phyloP scores from a whole-genome alignment of 495 filamentous ascomycete species.

The Neurospora pannonica region DNA sequence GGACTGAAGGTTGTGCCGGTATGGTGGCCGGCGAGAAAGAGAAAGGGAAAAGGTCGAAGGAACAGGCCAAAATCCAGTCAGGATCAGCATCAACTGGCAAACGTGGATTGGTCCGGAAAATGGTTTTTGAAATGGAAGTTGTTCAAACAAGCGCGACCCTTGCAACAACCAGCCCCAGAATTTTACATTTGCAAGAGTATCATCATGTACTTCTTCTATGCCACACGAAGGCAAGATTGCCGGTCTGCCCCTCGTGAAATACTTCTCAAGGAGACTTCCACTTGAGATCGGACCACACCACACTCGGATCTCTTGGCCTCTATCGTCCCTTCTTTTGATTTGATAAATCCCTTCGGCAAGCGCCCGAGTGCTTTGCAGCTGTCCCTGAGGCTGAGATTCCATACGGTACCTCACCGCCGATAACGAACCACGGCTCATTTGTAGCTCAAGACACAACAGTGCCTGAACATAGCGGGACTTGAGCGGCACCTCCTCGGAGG shows the following conservation, averaged over 20 bases:
- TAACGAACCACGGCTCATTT: not conserved
- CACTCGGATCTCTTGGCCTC: not conserved
- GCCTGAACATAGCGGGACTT: not conserved
- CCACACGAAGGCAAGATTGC: not conserved
- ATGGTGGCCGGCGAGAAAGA: not conserved
- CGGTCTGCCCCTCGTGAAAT: not conserved
- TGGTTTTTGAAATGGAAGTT: not conserved
- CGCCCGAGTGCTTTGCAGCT: not conserved
- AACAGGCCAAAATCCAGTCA: not conserved
- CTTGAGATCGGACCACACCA: not conserved
- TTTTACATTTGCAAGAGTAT: not conserved
- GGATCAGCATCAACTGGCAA: conserved; percentile 4
- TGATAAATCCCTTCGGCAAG: not conserved
- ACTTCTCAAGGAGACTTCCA: not conserved
- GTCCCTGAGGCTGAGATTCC: not conserved
- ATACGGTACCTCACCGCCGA: not conserved
- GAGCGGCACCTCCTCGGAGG: not conserved
- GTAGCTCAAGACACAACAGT: not conserved
- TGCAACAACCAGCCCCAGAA: not conserved
- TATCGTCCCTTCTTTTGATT: not conserved
- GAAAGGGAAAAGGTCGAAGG: not conserved
- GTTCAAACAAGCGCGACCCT: conserved; percentile 5
- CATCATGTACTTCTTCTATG: not conserved
- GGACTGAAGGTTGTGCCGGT: not conserved
- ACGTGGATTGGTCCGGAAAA: not conserved